Conservation (phyloP, 192 early-diverging fungal species). For the Rhizophagus sp. region DNA sequence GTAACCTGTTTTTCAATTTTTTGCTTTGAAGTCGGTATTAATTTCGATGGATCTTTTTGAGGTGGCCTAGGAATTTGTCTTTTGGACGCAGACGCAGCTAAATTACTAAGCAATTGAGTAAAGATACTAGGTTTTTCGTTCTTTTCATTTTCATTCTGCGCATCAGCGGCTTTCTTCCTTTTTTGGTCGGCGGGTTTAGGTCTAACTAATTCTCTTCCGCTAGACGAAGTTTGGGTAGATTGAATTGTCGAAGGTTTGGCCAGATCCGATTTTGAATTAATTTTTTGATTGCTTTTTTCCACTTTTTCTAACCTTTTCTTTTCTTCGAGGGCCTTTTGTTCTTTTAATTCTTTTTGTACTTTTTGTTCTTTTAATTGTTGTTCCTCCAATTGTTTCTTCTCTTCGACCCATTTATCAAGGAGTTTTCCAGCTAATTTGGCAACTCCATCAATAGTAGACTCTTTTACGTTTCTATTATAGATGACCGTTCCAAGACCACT, state of each 20-base stretch:
- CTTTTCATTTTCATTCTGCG: neutral
- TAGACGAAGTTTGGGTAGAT: neutral
- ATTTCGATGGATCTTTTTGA: neutral
- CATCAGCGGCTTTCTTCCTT: neutral
- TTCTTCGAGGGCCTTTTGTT: neutral
- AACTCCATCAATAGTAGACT: neutral
- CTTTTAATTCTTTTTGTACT: too few species aligned
- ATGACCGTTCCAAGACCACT: constrained; percentile 10
- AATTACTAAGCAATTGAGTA: neutral
- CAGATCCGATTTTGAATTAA: neutral
- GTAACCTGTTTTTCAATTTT: neutral
- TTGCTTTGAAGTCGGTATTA: neutral
- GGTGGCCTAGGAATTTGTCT: neutral
- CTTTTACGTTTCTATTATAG: constrained; percentile 7
- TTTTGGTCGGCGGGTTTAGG: neutral
- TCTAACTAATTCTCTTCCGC: neutral
- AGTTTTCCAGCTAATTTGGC: neutral
- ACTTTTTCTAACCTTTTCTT: neutral
- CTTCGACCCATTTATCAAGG: constrained; percentile 10
- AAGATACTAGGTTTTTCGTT: neutral
- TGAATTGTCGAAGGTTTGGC: neutral
- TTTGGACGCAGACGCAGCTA: neutral
- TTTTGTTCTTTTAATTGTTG: neutral
- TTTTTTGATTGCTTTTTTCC: neutral
- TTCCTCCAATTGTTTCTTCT: neutral